A percentile compares a stretch with the other conserved stretches of the same genome.
Evolutionary conservation across 192 early-diverging fungal species (phyloP).

Genomic region (Gaertneriomyces sp.): DNA sequence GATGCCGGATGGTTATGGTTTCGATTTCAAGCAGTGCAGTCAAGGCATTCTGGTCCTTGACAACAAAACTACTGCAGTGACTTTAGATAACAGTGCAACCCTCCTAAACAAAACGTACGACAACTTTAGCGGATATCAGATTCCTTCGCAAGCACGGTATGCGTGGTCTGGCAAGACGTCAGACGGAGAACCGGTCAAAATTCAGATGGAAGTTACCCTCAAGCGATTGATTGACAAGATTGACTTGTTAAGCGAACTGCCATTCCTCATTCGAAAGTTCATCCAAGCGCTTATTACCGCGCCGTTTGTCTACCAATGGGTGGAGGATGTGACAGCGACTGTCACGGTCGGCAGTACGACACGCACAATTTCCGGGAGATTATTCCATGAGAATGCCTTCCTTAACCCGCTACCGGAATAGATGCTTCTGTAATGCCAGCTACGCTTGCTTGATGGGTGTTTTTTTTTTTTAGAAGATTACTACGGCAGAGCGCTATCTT

Average conservation of each 20-base stretch:
- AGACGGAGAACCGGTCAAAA: constrained; percentile 60
- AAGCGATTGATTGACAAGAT: constrained; percentile 73
- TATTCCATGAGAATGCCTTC: constrained; percentile 83
- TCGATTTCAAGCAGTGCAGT: constrained; percentile 42
- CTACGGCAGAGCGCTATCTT: no score
- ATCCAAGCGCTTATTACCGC: constrained; percentile 91
- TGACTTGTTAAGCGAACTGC: constrained; percentile 86
- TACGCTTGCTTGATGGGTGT: no score
- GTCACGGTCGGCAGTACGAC: constrained; percentile 73
- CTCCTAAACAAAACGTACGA: constrained; percentile 63
- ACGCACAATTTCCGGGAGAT: constrained; percentile 57
- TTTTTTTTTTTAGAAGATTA: no score
- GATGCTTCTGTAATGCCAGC: neutral
- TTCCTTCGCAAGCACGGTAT: constrained; percentile 70
- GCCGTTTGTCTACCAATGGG: constrained; percentile 93
- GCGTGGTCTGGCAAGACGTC: constrained; percentile 64
- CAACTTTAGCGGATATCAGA: constrained; percentile 77
- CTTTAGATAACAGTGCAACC: constrained; percentile 68
- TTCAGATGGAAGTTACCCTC: constrained; percentile 61
- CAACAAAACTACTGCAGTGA: constrained; percentile 66
- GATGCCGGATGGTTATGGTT: constrained; percentile 63
- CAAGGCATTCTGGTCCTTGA: constrained; percentile 70
- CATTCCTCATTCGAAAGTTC: constrained; percentile 82
- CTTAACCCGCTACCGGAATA: constrained; percentile 26
- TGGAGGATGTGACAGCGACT: constrained; percentile 67